Conservation (phyloP, 441 rosid genomes). For the Viola pubescens region DNA sequence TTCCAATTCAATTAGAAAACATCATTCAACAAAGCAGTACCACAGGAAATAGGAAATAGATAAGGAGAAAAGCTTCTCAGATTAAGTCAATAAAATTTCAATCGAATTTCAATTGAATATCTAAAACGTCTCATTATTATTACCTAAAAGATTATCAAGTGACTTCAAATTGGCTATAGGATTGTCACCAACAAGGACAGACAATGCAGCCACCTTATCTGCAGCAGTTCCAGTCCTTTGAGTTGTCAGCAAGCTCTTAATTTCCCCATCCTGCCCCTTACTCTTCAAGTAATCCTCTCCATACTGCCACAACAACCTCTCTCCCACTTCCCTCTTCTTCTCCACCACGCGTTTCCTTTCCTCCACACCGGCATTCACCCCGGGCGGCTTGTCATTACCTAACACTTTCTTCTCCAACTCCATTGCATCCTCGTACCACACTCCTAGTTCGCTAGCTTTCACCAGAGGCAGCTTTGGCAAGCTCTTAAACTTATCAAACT, state of each 20-base stretch:
- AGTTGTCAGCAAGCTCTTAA: constrained; percentile 72
- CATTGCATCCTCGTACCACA: constrained; percentile 68
- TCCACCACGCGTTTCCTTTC: constrained; percentile 51
- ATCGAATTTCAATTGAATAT: no score
- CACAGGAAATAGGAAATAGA: no score
- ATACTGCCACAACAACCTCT: constrained; percentile 76
- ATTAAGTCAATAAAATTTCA: no score
- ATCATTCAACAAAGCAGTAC: no score
- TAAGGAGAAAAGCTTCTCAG: no score
- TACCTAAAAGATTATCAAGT: constrained; percentile 85
- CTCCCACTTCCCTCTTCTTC: constrained; percentile 69
- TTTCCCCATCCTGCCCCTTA: constrained; percentile 68
- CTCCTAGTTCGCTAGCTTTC: constrained; percentile 51
- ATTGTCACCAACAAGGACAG: constrained; percentile 80
- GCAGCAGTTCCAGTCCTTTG: constrained; percentile 89
- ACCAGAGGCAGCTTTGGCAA: constrained; percentile 63
- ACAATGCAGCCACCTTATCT: constrained; percentile 85
- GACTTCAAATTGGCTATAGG: constrained; percentile 85
- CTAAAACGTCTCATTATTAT: no score
- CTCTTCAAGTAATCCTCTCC: constrained; percentile 51
- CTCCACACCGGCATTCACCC: constrained; percentile 36
- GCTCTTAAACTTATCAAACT: constrained; percentile 42
- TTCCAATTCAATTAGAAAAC: no score
- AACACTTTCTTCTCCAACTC: constrained; percentile 69
- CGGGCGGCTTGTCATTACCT: constrained; percentile 23